phyloP scores from a whole-genome alignment of 306 rosid genomes.

The Castanospermum australe region DNA sequence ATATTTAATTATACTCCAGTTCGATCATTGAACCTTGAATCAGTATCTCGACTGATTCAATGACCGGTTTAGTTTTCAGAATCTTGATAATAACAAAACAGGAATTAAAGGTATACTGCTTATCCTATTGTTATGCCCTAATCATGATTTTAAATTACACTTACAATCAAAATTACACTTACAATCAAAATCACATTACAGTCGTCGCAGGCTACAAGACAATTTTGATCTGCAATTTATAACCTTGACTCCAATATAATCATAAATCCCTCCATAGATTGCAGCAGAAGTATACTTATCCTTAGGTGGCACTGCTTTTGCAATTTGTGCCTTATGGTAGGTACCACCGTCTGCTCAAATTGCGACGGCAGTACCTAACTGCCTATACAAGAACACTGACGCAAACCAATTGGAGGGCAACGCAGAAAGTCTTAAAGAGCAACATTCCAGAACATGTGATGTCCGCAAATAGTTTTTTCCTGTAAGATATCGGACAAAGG shows the following conservation, averaged over 20 bases:
- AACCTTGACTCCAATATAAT: not conserved
- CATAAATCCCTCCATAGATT: not conserved
- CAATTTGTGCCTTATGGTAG: not conserved
- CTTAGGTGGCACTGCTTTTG: not conserved
- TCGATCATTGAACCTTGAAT: too few species aligned
- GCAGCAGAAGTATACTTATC: not conserved
- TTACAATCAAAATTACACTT: too few species aligned
- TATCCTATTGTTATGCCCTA: too few species aligned
- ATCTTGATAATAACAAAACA: too few species aligned
- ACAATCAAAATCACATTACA: too few species aligned
- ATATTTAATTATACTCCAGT: too few species aligned
- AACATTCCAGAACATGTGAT: slow-evolving; percentile 21
- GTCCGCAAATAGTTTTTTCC: slow-evolving; percentile 12
- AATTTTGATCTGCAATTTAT: too few species aligned
- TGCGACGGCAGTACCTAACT: not conserved
- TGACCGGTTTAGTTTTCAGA: too few species aligned
- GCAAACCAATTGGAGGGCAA: not conserved
- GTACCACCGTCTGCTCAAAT: not conserved
- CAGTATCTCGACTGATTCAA: too few species aligned
- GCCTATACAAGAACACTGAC: not conserved
- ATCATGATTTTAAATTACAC: too few species aligned
- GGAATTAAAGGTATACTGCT: too few species aligned
- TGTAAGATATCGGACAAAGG: slow-evolving; percentile 33
- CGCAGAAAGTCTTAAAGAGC: not conserved
- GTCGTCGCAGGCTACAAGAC: too few species aligned